Percentiles rank a stretch among this genome's conserved stretches.
These are phyloP conservation scores for Gnetum montanum DNA, from an alignment of 75 land plant genomes.

Conservation along the genomic window DNA sequence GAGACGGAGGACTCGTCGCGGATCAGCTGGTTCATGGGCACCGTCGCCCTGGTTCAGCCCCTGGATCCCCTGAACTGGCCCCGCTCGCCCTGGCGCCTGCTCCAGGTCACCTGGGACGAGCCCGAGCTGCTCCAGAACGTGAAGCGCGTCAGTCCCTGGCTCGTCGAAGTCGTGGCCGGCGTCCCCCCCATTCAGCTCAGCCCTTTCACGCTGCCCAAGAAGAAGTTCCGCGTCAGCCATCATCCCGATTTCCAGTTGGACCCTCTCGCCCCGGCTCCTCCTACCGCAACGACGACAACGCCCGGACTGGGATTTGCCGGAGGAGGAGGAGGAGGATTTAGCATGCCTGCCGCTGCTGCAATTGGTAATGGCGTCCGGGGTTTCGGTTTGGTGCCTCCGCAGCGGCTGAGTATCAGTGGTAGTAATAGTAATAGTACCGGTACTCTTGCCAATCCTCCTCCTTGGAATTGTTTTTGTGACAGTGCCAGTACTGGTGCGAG, in stretches of 20 bases:
- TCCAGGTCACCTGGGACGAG: constrained; percentile 98
- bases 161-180: constrained; percentile 79
- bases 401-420: too few relatives aligned
- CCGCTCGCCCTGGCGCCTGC: constrained; percentile 91
- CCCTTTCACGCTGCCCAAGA: constrained; percentile 55
- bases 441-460: too few relatives aligned
- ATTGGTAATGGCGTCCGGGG: constrained; percentile 10
- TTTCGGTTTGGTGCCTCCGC: too few relatives aligned
- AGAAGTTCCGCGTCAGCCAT: constrained; percentile 36
- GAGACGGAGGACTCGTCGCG: constrained; percentile 99
- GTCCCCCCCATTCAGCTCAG: constrained; percentile 50
- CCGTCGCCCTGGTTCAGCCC: constrained; percentile 67
- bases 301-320: neutral
- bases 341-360: neutral
- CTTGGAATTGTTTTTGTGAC: too few relatives aligned
- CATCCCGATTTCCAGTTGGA: constrained; percentile 37
- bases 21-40: constrained; percentile 99
- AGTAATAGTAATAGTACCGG: too few relatives aligned
- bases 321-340: constrained; percentile 3
- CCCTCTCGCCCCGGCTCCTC: constrained; percentile 17
- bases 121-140: constrained; percentile 89
- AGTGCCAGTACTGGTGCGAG: too few relatives aligned
- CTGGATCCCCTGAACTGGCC: constrained; percentile 90
- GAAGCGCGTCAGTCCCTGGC: constrained; percentile 87
- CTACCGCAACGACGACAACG: neutral